phyloP scores from a whole-genome alignment of 2,329 filamentous ascomycete genomes.

The Aspergillus sp. region DNA sequence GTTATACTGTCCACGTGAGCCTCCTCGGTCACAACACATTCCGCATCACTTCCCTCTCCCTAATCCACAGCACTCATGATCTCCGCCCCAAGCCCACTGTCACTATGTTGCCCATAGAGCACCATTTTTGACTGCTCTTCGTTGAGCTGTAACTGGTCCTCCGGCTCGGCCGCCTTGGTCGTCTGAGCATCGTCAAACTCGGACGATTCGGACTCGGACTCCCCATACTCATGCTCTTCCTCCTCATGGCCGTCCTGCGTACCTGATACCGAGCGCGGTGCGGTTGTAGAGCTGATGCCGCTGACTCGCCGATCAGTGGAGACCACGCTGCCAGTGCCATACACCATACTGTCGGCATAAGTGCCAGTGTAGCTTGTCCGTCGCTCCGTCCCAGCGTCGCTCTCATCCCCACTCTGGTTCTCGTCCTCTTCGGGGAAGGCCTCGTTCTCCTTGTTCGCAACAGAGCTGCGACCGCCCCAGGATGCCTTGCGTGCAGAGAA shows the following conservation, averaged over 20 bases:
- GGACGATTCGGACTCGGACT: conserved; percentile 2
- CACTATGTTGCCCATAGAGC: conserved; percentile 26
- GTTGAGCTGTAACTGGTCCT: conserved; percentile 16
- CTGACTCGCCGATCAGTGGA: conserved; percentile 41
- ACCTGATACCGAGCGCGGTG: conserved; percentile 4
- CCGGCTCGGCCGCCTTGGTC: conserved; percentile 16
- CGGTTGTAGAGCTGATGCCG: conserved; percentile 35
- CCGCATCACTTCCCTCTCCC: neutral
- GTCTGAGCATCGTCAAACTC: conserved; percentile 12
- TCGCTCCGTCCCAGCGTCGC: conserved; percentile 51
- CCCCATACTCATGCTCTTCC: conserved; percentile 6
- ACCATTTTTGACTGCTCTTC: conserved; percentile 28
- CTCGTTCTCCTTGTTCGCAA: conserved; percentile 62
- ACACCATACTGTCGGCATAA: conserved; percentile 42
- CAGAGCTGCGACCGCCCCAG: conserved; percentile 57
- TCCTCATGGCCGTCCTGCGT: conserved; percentile 11
- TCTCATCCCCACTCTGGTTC: conserved; percentile 43
- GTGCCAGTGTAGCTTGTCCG: conserved; percentile 44
- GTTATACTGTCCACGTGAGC: conserved; percentile 1
- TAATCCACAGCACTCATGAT: conserved; percentile 21
- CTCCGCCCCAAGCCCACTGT: conserved; percentile 31
- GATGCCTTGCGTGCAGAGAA: conserved; percentile 64
- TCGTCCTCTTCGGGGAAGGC: conserved; percentile 64
- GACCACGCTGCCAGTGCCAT: conserved; percentile 39
- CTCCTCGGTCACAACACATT: neutral